Conservation (phyloP, 805 yeast genomes). For the Ogataea allantospora region DNA sequence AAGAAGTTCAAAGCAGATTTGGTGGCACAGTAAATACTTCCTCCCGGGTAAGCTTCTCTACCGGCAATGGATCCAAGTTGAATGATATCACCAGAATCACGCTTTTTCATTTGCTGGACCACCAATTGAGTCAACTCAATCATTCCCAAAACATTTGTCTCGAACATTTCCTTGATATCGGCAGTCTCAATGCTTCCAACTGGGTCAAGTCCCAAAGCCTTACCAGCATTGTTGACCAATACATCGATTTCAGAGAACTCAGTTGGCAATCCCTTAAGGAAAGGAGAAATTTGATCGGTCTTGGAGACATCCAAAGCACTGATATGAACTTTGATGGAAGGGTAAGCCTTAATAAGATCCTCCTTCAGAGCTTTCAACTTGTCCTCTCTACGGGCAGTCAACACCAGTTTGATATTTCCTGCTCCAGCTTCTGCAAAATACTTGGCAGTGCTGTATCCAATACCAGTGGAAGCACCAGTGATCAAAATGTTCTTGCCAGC, state of each 20-base stretch:
- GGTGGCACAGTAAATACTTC: conserved; percentile 74
- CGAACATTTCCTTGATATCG: conserved; percentile 74
- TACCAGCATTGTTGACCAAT: conserved; percentile 71
- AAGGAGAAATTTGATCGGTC: conserved; percentile 47
- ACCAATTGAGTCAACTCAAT: conserved; percentile 81
- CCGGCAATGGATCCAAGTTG: conserved; percentile 80
- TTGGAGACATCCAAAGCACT: conserved; percentile 41
- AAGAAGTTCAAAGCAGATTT: conserved; percentile 72
- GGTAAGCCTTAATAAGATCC: conserved; percentile 37
- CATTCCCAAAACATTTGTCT: conserved; percentile 85
- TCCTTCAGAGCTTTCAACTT: conserved; percentile 40
- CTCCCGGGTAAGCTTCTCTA: conserved; percentile 76
- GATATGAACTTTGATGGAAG: conserved; percentile 32
- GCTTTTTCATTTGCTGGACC: conserved; percentile 65
- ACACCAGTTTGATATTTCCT: conserved; percentile 47
- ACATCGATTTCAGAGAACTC: conserved; percentile 60
- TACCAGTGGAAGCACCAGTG: conserved; percentile 97
- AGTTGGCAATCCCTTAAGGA: conserved; percentile 40
- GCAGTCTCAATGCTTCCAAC: conserved; percentile 65
- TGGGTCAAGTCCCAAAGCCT: conserved; percentile 75
- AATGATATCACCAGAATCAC: conserved; percentile 70
- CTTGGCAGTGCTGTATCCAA: conserved; percentile 87
- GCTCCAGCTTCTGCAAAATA: conserved; percentile 71
- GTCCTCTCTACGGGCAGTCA: conserved; percentile 54
- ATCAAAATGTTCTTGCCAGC: conserved; percentile 77